Conservation (phyloP, 2,329 filamentous ascomycete species). For the Aureobasidium musti region DNA sequence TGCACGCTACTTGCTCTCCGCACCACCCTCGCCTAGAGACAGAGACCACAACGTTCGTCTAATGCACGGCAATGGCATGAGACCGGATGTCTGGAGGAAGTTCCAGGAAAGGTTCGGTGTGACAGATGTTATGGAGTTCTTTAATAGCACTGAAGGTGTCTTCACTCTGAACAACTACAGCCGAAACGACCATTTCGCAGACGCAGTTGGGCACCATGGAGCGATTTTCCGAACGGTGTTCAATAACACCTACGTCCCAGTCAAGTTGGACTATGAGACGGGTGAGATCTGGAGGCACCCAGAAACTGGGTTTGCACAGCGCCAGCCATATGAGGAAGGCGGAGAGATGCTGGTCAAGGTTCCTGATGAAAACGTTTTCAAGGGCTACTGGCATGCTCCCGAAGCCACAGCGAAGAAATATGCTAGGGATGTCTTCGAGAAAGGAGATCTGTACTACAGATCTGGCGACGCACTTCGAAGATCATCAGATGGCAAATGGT, state of each 20-base stretch:
- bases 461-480: constrained; percentile 52
- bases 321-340: constrained; percentile 65
- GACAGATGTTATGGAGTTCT: constrained; percentile 68
- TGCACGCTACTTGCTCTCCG: constrained; percentile 70
- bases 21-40: constrained; percentile 64
- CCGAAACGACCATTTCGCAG: constrained; percentile 64
- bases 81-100: constrained; percentile 67
- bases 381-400: constrained; percentile 69
- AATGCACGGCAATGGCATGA: constrained; percentile 67
- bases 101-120: constrained; percentile 67
- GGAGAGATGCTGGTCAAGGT: constrained; percentile 74
- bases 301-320: constrained; percentile 66
- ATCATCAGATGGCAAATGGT: constrained; percentile 50
- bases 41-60: constrained; percentile 59
- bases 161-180: constrained; percentile 54
- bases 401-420: constrained; percentile 64
- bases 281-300: constrained; percentile 67
- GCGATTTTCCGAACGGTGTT: constrained; percentile 57
- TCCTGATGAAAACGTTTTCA: constrained; percentile 59
- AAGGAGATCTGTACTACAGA: constrained; percentile 53
- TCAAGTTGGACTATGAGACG: constrained; percentile 67
- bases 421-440: constrained; percentile 49
- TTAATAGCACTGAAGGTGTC: constrained; percentile 74
- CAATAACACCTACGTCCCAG: constrained; percentile 62
- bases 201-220: constrained; percentile 71